phyloP scores from a whole-genome alignment of 1,284 basidiomycete species.

The Ganoderma sinense region DNA sequence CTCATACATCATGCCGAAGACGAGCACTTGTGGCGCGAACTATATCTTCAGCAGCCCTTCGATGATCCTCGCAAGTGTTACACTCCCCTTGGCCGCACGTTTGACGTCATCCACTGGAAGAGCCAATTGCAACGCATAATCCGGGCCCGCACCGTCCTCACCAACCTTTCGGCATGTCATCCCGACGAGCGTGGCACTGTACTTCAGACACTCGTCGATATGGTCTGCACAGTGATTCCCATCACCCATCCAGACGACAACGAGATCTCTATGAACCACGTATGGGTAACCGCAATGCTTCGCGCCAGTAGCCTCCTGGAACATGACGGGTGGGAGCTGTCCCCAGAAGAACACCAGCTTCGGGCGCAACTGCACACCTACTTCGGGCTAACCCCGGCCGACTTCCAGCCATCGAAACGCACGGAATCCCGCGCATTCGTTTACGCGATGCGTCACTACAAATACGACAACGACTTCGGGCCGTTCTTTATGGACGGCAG shows the following conservation, averaged over 20 bases:
- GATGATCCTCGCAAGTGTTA: slow-evolving; percentile 64
- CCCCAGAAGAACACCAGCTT: slow-evolving; percentile 51
- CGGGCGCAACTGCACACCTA: slow-evolving; percentile 59
- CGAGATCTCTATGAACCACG: slow-evolving; percentile 55
- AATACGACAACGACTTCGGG: slow-evolving; percentile 58
- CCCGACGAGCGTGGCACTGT: slow-evolving; percentile 50
- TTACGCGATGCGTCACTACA: slow-evolving; percentile 66
- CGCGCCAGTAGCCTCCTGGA: slow-evolving; percentile 54
- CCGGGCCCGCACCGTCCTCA: slow-evolving; percentile 54
- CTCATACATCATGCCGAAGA: slow-evolving; percentile 55
- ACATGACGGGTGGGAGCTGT: slow-evolving; percentile 34
- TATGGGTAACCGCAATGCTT: slow-evolving; percentile 57
- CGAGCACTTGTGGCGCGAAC: slow-evolving; percentile 62
- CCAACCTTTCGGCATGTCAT: slow-evolving; percentile 41
- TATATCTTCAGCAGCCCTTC: slow-evolving; percentile 65
- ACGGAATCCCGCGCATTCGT: slow-evolving; percentile 59
- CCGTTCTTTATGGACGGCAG: slow-evolving; percentile 56
- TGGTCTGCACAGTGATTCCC: slow-evolving; percentile 52
- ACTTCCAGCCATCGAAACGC: slow-evolving; percentile 42
- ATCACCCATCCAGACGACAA: slow-evolving; percentile 39
- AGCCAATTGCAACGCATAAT: slow-evolving; percentile 57
- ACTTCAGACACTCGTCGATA: slow-evolving; percentile 55
- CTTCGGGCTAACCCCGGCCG: slow-evolving; percentile 58
- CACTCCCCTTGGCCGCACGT: slow-evolving; percentile 48
- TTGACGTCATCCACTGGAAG: slow-evolving; percentile 58